These are phyloP conservation scores for Coniophora puteana DNA, from an alignment of 1,284 basidiomycete genomes.

Conservation along the genomic window DNA sequence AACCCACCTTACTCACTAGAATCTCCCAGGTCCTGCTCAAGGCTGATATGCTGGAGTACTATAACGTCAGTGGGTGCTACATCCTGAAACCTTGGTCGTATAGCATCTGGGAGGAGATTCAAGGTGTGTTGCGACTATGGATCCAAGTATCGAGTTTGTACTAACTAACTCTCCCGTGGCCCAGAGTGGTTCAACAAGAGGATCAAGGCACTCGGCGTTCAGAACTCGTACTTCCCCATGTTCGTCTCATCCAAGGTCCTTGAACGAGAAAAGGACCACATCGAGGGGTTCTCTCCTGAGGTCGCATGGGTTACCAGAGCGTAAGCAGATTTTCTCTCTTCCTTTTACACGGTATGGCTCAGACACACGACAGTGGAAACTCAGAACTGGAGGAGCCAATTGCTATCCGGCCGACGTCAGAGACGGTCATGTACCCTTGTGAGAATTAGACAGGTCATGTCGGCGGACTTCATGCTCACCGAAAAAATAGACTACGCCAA, in stretches of 20 bases:
- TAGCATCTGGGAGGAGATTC: constrained; percentile 95
- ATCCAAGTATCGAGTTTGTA: neutral
- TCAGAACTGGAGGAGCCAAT: constrained; percentile 97
- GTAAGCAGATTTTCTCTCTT: constrained; percentile 44
- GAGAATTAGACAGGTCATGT: constrained; percentile 23
- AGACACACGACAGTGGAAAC: constrained; percentile 56
- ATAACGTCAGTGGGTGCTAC: constrained; percentile 98
- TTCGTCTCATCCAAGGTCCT: constrained; percentile 93
- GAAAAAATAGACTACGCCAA: constrained; percentile 75
- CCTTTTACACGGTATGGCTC: neutral
- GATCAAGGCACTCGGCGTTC: constrained; percentile 94
- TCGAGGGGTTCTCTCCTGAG: constrained; percentile 99
- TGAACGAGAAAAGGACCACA: constrained; percentile 97
- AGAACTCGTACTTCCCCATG: constrained; percentile 99
- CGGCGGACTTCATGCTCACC: constrained; percentile 11
- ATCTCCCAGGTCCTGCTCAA: constrained; percentile 84
- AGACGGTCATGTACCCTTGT: constrained; percentile 98
- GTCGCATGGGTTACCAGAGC: constrained; percentile 99
- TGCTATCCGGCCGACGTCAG: constrained; percentile 96
- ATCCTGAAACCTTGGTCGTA: constrained; percentile 98
- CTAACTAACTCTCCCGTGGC: constrained; percentile 1
- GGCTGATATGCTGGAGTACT: constrained; percentile 99
- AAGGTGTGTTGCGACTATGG: constrained; percentile 60
- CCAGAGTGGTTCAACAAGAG: constrained; percentile 87
- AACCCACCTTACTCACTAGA: neutral